These are phyloP conservation scores for Colletotrichum melonis DNA, from an alignment of 2,329 filamentous ascomycete species.

Conservation along the genomic window DNA sequence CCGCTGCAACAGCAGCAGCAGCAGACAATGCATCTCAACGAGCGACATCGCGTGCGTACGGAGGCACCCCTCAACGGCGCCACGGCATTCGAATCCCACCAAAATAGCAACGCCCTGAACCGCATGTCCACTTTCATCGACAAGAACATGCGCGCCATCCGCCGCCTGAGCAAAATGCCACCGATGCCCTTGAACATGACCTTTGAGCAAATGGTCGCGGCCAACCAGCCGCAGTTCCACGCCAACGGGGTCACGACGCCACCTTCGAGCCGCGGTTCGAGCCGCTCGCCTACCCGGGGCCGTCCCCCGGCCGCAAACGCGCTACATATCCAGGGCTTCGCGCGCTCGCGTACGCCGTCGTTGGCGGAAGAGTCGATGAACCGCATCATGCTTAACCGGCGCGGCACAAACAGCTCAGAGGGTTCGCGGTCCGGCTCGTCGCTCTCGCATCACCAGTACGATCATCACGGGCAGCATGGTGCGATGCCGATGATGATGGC, in stretches of 20 bases:
- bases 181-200: conserved; percentile 41
- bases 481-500: conserved; percentile 2
- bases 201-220: conserved; percentile 46
- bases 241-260: conserved; percentile 41
- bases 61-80: conserved; percentile 45
- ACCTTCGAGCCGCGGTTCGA: conserved; percentile 47
- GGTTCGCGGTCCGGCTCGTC: conserved; percentile 19
- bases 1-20: conserved; percentile 25
- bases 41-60: conserved; percentile 53
- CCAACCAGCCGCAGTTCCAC: conserved; percentile 39
- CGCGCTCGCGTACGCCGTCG: conserved; percentile 35
- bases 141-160: conserved; percentile 55
- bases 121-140: conserved; percentile 58
- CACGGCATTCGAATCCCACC: conserved; percentile 53
- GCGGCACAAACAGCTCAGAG: conserved; percentile 34
- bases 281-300: conserved; percentile 40
- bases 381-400: conserved; percentile 34
- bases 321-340: conserved; percentile 28
- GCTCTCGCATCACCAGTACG: background rate
- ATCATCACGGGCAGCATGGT: background rate
- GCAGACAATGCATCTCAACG: conserved; percentile 48
- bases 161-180: conserved; percentile 54
- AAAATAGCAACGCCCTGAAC: conserved; percentile 54
- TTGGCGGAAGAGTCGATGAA: conserved; percentile 22
- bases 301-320: conserved; percentile 16